Evolutionary conservation across 768 basidiomycete species (phyloP).

Genomic region (Naganishia randhawae): DNA sequence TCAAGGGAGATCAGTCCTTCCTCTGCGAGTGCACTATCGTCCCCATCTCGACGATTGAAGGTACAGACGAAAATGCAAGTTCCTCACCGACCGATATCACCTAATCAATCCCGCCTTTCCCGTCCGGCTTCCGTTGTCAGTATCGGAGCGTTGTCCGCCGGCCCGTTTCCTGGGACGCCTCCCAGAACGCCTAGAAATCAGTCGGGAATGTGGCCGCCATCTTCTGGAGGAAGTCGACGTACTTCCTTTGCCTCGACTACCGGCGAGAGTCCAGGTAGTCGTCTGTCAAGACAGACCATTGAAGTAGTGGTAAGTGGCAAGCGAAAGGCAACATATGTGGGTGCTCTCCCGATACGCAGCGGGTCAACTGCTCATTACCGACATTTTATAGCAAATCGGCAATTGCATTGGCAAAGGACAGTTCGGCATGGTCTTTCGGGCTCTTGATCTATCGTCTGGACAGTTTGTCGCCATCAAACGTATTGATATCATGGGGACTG

Average conservation of each 20-base stretch:
- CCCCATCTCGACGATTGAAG: neutral
- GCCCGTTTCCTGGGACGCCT: slow-evolving; percentile 5
- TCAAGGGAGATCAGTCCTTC: neutral
- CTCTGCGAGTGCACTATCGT: neutral
- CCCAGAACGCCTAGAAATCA: slow-evolving; percentile 11
- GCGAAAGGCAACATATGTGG: slow-evolving; percentile 23
- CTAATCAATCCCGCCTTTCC: neutral
- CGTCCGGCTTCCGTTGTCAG: neutral
- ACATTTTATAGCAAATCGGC: slow-evolving; percentile 73
- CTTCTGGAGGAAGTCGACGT: slow-evolving; percentile 16
- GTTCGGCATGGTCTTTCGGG: slow-evolving; percentile 92
- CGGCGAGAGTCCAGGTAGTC: slow-evolving; percentile 6
- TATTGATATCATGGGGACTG: slow-evolving; percentile 81
- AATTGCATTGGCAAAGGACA: slow-evolving; percentile 96
- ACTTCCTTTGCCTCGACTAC: slow-evolving; percentile 21
- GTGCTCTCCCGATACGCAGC: neutral
- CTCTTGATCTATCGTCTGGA: slow-evolving; percentile 86
- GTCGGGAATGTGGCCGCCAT: neutral
- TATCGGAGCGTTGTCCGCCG: neutral
- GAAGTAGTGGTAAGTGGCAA: slow-evolving; percentile 17
- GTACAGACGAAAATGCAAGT: neutral
- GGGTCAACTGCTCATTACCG: neutral
- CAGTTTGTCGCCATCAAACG: slow-evolving; percentile 99
- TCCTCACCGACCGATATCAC: neutral
- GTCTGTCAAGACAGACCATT: slow-evolving; percentile 6